phyloP scores from a whole-genome alignment of 805 yeast species.

The Hemisphaericaspora nanyangensis region DNA sequence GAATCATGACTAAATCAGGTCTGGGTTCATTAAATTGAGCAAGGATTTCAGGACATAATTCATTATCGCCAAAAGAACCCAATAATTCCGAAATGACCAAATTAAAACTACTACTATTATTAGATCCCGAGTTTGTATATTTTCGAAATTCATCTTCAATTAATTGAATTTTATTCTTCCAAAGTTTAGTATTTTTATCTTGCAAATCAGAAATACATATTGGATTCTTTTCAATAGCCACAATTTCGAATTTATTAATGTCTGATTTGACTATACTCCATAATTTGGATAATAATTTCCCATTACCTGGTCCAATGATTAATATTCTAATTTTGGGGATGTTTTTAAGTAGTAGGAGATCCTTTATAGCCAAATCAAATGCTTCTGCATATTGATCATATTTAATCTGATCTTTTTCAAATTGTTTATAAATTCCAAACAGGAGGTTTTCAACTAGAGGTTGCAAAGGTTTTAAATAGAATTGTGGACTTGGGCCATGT shows the following conservation, averaged over 20 bases:
- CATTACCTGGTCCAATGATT: constrained; percentile 86
- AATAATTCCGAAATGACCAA: constrained; percentile 75
- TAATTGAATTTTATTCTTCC: constrained; percentile 53
- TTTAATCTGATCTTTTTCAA: constrained; percentile 68
- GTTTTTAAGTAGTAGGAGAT: constrained; percentile 5
- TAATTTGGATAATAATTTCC: constrained; percentile 61
- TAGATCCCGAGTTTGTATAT: constrained; percentile 27
- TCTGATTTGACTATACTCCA: constrained; percentile 3
- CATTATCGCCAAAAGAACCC: constrained; percentile 94
- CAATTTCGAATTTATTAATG: constrained; percentile 8
- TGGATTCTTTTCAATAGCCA: constrained; percentile 70
- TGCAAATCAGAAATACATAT: constrained; percentile 52
- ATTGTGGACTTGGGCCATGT: background rate
- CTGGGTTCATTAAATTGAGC: constrained; percentile 23
- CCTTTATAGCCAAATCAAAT: constrained; percentile 49
- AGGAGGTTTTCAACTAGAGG: constrained; percentile 62
- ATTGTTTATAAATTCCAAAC: constrained; percentile 57
- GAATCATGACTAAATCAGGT: constrained; percentile 29
- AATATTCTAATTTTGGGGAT: constrained; percentile 30
- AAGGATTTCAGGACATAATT: constrained; percentile 77
- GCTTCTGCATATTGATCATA: constrained; percentile 69
- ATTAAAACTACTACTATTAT: background rate
- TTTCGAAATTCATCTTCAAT: constrained; percentile 56
- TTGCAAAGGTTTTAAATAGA: constrained; percentile 52
- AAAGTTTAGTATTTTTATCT: constrained; percentile 44